Conservation (phyloP, 2,329 filamentous ascomycete genomes). For the Chrysoporthe deuterocubensis region DNA sequence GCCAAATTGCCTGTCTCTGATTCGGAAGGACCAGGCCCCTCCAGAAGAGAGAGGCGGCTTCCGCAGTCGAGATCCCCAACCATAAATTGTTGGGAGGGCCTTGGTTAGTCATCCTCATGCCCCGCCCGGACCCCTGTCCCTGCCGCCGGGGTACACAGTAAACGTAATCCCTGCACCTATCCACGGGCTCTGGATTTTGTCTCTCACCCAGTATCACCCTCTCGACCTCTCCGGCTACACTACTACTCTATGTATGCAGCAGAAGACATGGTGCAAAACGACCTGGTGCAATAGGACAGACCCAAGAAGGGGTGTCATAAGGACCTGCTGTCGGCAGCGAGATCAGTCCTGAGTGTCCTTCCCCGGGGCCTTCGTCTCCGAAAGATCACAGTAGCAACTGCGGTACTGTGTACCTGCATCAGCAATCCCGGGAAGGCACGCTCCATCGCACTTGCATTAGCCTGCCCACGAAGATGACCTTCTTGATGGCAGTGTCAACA, state of each 20-base stretch:
- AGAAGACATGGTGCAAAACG: background rate
- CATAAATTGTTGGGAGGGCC: conserved; percentile 11
- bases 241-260: background rate
- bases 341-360: background rate
- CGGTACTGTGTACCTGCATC: background rate
- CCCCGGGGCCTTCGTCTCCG: background rate
- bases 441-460: conserved; percentile 1
- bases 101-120: background rate
- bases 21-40: background rate
- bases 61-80: conserved; percentile 4
- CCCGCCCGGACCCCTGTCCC: background rate
- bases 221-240: background rate
- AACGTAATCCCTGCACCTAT: background rate
- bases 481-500: background rate
- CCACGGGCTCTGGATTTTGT: background rate
- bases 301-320: too few relatives aligned
- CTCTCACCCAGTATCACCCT: background rate
- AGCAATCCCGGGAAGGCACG: conserved; percentile 6
- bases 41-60: background rate
- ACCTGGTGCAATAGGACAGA: background rate
- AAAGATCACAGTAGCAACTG: background rate
- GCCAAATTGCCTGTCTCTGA: background rate
- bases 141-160: background rate
- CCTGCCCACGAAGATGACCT: background rate
- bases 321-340: background rate